Evolutionary conservation across 352 stramenopile species (phyloP).

Genomic region (Achlya hypogyna): DNA sequence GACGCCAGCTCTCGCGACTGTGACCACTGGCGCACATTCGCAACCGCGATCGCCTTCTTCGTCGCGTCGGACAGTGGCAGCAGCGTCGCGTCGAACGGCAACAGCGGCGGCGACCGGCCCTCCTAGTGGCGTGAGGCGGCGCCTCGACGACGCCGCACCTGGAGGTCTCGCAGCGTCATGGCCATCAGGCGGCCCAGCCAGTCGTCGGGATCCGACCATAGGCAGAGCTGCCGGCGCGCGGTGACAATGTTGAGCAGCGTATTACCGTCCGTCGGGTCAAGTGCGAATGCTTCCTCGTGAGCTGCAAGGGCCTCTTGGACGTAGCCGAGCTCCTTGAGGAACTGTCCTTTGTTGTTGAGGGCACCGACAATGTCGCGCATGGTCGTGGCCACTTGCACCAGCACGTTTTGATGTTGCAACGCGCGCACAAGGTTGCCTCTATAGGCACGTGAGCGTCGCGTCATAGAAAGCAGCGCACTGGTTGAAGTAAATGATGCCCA

Average conservation of each 20-base stretch:
- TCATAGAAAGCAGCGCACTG: conserved; percentile 4
- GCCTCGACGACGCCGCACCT: neutral
- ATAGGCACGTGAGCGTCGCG: neutral
- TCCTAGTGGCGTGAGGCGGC: neutral
- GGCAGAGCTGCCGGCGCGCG: conserved; percentile 41
- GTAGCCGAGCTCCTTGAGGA: conserved; percentile 41
- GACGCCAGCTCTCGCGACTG: conserved; percentile 32
- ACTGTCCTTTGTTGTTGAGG: conserved; percentile 68
- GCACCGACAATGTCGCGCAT: conserved; percentile 22
- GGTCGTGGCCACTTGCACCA: conserved; percentile 25
- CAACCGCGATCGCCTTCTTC: conserved; percentile 37
- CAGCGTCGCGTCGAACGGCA: conserved; percentile 69
- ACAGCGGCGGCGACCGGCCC: conserved; percentile 23
- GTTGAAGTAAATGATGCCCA: conserved; percentile 46
- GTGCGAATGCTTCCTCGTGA: conserved; percentile 33
- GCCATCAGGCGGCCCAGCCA: conserved; percentile 37
- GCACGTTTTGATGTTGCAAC: conserved; percentile 35
- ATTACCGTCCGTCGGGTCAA: conserved; percentile 29
- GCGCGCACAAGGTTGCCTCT: conserved; percentile 30
- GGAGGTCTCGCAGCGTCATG: conserved; percentile 24
- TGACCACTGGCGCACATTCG: conserved; percentile 24
- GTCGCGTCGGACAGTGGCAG: conserved; percentile 38
- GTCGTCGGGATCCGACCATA: conserved; percentile 42
- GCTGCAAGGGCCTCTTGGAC: conserved; percentile 31
- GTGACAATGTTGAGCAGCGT: conserved; percentile 45